Conservation (phyloP, 2,329 filamentous ascomycete species). For the Diplocarpon rosae region DNA sequence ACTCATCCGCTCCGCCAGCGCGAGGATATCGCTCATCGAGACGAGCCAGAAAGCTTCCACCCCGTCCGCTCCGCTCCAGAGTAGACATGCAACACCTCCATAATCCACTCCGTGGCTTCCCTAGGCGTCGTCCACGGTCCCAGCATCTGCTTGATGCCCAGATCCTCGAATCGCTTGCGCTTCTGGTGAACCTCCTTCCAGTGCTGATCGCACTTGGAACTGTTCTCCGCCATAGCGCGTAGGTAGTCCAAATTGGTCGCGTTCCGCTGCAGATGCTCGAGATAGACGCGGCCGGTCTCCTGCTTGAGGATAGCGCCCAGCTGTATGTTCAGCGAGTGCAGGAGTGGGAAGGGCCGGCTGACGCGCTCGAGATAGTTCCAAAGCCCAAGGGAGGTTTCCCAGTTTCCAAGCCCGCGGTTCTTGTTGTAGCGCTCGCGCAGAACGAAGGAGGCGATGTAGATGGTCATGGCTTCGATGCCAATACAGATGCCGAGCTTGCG, state of each 20-base stretch:
- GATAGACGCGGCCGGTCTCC: constrained; percentile 9
- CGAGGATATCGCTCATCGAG: too few relatives aligned
- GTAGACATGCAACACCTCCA: constrained; percentile 35
- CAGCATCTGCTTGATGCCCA: constrained; percentile 23
- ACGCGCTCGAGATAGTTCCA: constrained; percentile 29
- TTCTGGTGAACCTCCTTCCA: constrained; percentile 12
- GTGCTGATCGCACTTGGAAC: constrained; percentile 24
- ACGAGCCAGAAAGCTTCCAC: constrained; percentile 8
- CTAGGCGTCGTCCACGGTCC: constrained; percentile 31
- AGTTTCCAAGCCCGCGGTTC: constrained; percentile 23
- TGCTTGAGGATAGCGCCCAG: constrained; percentile 14
- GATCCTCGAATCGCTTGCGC: constrained; percentile 30
- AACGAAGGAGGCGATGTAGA: constrained; percentile 25
- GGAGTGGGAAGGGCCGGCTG: constrained; percentile 25
- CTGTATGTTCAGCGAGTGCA: constrained; percentile 8
- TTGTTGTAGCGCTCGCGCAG: constrained; percentile 6
- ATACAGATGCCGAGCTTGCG: constrained; percentile 19
- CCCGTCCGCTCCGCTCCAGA: constrained; percentile 33
- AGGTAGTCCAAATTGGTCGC: constrained; percentile 19
- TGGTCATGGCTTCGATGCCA: constrained; percentile 22
- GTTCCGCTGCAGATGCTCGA: constrained; percentile 5
- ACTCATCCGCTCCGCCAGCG: too few relatives aligned
- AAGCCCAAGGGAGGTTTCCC: constrained; percentile 36
- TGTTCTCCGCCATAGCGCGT: constrained; percentile 19
- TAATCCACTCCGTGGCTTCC: constrained; percentile 35